Conservation (phyloP, 148 eudicot genomes). For the Chenopodium album region DNA sequence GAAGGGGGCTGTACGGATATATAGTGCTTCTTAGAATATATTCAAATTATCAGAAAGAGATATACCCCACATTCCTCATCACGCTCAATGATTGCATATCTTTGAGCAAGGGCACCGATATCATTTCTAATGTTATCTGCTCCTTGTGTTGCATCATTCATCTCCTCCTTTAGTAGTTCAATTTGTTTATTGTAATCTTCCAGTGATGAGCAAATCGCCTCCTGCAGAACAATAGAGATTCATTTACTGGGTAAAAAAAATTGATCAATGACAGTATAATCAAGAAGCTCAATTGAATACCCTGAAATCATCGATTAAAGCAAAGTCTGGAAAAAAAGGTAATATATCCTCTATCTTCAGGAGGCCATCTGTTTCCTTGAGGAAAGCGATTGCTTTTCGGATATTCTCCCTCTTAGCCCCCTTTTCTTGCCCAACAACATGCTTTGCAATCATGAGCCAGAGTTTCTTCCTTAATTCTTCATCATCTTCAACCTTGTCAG, state of each 20-base stretch:
- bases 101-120: conserved; percentile 94
- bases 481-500: conserved; percentile 99
- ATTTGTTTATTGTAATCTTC: conserved; percentile 98
- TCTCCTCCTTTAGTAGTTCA: conserved; percentile 87
- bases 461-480: conserved; percentile 94
- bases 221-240: conserved; percentile 44
- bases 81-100: conserved; percentile 88
- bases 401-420: conserved; percentile 99
- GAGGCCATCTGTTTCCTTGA: conserved; percentile 95
- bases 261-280: neutral
- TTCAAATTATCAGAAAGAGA: conserved; percentile 6
- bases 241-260: conserved; percentile 9
- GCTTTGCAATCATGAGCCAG: conserved; percentile 98
- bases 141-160: conserved; percentile 97
- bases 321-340: conserved; percentile 97
- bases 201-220: conserved; percentile 92
- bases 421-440: conserved; percentile 86
- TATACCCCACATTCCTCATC: conserved; percentile 98
- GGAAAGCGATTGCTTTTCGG: conserved; percentile 95
- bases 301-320: conserved; percentile 94
- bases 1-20: too few species aligned
- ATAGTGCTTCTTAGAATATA: neutral
- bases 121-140: conserved; percentile 97
- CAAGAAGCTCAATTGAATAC: conserved; percentile 28
- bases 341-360: conserved; percentile 95